Conservation (phyloP, 495 filamentous ascomycete species). For the Penicillium bialowiezense region DNA sequence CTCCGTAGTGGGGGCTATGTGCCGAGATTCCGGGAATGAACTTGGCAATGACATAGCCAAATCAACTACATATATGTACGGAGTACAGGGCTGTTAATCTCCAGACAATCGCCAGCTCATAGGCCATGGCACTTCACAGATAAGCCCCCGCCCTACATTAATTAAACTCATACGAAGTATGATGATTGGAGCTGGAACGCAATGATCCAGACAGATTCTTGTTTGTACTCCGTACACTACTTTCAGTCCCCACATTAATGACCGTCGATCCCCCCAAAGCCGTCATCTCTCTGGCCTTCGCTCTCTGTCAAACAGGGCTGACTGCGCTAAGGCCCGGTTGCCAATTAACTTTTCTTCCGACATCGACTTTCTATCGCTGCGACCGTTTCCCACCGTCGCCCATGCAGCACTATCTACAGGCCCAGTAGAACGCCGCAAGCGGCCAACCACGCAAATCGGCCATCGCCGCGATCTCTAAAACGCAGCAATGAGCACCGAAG, state of each 20-base stretch:
- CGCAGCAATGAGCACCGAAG: conserved; percentile 15
- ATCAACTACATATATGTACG: too few relatives aligned
- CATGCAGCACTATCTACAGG: not conserved
- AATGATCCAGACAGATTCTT: too few relatives aligned
- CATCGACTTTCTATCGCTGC: not conserved
- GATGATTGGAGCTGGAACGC: too few relatives aligned
- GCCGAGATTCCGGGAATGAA: not conserved
- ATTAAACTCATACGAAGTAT: too few relatives aligned
- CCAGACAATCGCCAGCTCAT: too few relatives aligned
- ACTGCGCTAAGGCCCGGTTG: not conserved
- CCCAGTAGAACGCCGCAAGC: not conserved
- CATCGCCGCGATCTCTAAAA: not conserved
- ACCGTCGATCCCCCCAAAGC: not conserved
- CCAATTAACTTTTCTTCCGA: not conserved
- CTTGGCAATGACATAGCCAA: not conserved
- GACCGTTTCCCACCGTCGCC: not conserved
- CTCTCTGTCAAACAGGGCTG: not conserved
- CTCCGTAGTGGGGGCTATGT: not conserved
- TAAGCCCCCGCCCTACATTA: too few relatives aligned
- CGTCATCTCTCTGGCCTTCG: not conserved
- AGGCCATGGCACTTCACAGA: not conserved
- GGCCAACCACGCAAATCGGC: not conserved
- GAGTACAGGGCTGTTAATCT: too few relatives aligned
- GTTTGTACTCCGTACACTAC: not conserved
- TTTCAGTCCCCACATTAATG: conserved; percentile 6